Conservation (phyloP, 345 rosid species). For the Syzygium aromaticum region DNA sequence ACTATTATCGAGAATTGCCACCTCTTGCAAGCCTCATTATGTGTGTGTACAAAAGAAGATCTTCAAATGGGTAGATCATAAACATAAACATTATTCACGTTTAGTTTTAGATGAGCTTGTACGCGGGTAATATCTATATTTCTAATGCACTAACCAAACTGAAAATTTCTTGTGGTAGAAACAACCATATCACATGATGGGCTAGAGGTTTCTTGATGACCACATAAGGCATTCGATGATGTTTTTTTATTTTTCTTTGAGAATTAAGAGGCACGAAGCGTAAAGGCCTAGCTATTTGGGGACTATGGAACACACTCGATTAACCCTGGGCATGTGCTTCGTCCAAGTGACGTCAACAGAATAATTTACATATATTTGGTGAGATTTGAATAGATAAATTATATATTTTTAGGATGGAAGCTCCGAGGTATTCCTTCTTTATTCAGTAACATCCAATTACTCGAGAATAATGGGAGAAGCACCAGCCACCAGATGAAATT, state of each 20-base stretch:
- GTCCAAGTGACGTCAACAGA: not conserved
- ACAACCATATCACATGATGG: not conserved
- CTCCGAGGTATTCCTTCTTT: too few species aligned
- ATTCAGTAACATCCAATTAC: not conserved
- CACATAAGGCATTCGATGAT: not conserved
- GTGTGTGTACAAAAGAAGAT: not conserved
- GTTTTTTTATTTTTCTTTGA: not conserved
- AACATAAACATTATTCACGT: not conserved
- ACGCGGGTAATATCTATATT: not conserved
- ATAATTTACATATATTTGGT: not conserved
- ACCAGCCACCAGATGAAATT: not conserved
- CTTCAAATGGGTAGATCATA: not conserved
- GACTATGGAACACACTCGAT: not conserved
- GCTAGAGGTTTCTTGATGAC: not conserved
- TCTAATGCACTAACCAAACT: not conserved
- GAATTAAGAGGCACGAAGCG: not conserved
- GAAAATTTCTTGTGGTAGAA: not conserved
- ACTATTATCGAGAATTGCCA: fast-evolving
- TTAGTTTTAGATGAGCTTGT: not conserved
- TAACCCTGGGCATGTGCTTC: fast-evolving
- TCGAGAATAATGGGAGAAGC: not conserved
- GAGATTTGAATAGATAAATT: not conserved
- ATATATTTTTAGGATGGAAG: too few species aligned
- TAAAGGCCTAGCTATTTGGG: not conserved
- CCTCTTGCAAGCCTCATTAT: not conserved